Conservation (phyloP, 2,329 filamentous ascomycete species). For the Stagonosporopsis rhizophila region DNA sequence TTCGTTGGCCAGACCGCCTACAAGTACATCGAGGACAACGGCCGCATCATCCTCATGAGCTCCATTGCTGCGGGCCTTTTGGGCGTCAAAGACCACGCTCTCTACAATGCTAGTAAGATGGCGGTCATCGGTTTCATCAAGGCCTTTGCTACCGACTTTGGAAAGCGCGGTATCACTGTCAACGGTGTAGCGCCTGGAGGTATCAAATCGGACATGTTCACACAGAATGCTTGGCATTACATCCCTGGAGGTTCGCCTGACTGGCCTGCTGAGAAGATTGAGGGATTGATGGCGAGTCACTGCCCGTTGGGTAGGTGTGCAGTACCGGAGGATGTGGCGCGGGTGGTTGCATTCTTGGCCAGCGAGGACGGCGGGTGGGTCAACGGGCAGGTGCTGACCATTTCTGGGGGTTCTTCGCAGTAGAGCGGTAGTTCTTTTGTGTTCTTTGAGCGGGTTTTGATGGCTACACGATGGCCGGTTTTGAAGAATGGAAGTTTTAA, state of each 20-base stretch:
- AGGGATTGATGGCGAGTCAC: conserved; percentile 58
- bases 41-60: conserved; percentile 76
- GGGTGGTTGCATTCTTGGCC: conserved; percentile 52
- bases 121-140: conserved; percentile 76
- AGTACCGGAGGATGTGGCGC: conserved; percentile 54
- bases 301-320: conserved; percentile 59
- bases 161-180: conserved; percentile 71
- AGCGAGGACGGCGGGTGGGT: conserved; percentile 52
- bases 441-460: conserved; percentile 3
- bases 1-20: conserved; percentile 79
- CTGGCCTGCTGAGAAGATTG: conserved; percentile 58
- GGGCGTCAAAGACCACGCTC: conserved; percentile 72
- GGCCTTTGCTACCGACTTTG: conserved; percentile 74
- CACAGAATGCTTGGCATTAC: conserved; percentile 51
- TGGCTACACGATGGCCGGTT: neutral
- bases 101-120: conserved; percentile 76
- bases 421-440: conserved; percentile 23
- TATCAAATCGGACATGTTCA: conserved; percentile 80
- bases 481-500: neutral
- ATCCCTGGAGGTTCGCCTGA: conserved; percentile 59
- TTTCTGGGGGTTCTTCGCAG: conserved; percentile 52
- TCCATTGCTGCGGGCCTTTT: conserved; percentile 72
- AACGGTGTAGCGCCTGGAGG: conserved; percentile 76
- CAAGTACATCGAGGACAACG: conserved; percentile 72
- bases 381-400: conserved; percentile 52